Percentiles rank a stretch among this genome's conserved stretches.
These are phyloP conservation scores for Neurospora tetraspora DNA, from an alignment of 495 filamentous ascomycete species.

Conservation along the genomic window DNA sequence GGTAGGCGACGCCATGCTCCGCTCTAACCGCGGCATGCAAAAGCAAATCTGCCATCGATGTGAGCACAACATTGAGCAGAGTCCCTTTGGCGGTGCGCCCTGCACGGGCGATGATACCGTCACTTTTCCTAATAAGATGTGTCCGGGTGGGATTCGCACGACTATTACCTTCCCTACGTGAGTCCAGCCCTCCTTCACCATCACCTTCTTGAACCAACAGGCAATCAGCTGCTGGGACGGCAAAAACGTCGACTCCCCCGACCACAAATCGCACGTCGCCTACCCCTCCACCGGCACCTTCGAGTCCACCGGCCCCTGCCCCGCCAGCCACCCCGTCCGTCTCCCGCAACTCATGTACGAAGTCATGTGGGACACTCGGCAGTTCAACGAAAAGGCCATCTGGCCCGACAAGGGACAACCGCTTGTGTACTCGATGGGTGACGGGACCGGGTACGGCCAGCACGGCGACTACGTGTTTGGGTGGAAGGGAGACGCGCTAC, in stretches of 20 bases:
- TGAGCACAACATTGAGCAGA: constrained; percentile 33
- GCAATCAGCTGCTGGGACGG: constrained; percentile 42
- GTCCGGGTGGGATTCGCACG: constrained; percentile 38
- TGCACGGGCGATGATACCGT: constrained; percentile 41
- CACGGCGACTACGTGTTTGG: constrained; percentile 46
- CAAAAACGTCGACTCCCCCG: constrained; percentile 40
- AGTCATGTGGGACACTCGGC: constrained; percentile 37
- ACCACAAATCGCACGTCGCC: constrained; percentile 43
- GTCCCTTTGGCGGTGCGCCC: constrained; percentile 41
- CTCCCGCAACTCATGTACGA: constrained; percentile 43
- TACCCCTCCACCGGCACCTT: constrained; percentile 33
- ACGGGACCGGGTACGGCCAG: constrained; percentile 34
- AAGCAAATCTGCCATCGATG: constrained; percentile 40
- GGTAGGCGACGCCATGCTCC: constrained; percentile 27
- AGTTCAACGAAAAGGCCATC: constrained; percentile 32
- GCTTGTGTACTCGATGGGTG: constrained; percentile 40
- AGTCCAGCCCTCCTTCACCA: neutral
- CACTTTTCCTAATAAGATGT: constrained; percentile 29
- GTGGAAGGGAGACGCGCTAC: constrained; percentile 39
- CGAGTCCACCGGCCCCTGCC: constrained; percentile 30
- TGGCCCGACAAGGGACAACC: constrained; percentile 38
- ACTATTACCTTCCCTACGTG: constrained; percentile 39
- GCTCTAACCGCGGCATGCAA: constrained; percentile 21
- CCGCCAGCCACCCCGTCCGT: constrained; percentile 33
- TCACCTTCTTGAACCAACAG: neutral